Conservation (phyloP, 345 rosid species). For the Sonneratia alba region DNA sequence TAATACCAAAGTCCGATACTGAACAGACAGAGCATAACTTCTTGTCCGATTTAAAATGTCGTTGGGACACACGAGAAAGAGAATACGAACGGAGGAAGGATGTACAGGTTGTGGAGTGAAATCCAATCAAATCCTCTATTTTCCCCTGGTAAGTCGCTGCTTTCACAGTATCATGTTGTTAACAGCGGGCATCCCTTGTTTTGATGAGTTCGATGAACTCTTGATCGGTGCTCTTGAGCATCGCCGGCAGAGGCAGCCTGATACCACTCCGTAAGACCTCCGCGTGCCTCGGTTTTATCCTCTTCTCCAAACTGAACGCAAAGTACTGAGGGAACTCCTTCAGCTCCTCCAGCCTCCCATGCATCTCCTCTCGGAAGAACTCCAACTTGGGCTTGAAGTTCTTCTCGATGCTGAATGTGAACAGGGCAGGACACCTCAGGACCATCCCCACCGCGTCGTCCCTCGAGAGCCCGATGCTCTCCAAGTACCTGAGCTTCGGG, state of each 20-base stretch:
- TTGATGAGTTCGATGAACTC: conserved; percentile 41
- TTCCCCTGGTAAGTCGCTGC: no score
- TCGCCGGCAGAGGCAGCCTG: conserved; percentile 34
- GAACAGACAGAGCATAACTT: no score
- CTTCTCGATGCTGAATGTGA: conserved; percentile 78
- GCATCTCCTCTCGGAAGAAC: conserved; percentile 42
- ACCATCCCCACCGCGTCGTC: conserved; percentile 55
- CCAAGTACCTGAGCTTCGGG: conserved; percentile 66
- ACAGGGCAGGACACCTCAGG: conserved; percentile 66
- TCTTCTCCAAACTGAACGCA: conserved; percentile 81
- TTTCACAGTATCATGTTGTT: no score
- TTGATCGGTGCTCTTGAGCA: conserved; percentile 72
- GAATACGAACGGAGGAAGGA: not conserved
- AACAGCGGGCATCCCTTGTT: not conserved
- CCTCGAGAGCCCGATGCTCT: conserved; percentile 47
- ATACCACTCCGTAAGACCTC: conserved; percentile 32
- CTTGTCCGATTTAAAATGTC: no score
- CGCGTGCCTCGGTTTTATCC: conserved; percentile 64
- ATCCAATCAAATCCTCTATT: not conserved
- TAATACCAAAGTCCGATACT: no score
- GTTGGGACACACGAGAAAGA: no score
- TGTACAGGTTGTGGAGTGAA: not conserved
- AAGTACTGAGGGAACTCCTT: conserved; percentile 84
- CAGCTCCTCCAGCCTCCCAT: conserved; percentile 45
- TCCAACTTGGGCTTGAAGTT: conserved; percentile 76